Evolutionary conservation across 2,329 filamentous ascomycete species (phyloP), one percentile per base, ranked within the genome.

Genomic region (Fusarium stilboides): DNA sequence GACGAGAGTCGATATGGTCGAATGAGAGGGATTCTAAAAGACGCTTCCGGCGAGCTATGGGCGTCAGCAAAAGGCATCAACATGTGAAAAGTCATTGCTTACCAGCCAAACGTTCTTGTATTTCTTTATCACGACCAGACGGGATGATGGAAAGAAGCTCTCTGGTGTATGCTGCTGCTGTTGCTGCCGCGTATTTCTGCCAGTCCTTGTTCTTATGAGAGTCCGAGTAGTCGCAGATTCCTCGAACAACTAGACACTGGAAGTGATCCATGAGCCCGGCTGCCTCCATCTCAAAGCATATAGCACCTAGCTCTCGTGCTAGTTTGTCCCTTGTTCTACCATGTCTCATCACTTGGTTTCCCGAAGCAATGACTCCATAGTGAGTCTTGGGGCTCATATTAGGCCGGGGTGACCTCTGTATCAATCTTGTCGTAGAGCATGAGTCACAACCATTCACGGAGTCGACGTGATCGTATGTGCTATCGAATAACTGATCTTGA

Each of bases 141-240:
- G n/a, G n/a, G n/a, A 33, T 20, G 36, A 49, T 20, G 45, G 44
- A 36, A 2, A 75, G 43, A 3, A 74, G 43, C 14, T 68, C 70
- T 6, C 46, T 69, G 0, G 69, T 61, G n/a, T 52, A 74, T 8
- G 75, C 77, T 0, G 77, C 78, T 0, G 80, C 78, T 0, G 70
- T 72, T 0, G 68, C 69, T 2, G 80, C 77, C 0, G 80, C 79
- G 58, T 78, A 79, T 0, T 24, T 22, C 17, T 80, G 76, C 80
- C 77, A 81, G 7, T 24, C 12, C 4, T 81, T 76, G 22, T 74
- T 77, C 56, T 81, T 81, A 51, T 81, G 78, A 1, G 72, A 76
- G 54, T 82, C 80, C 4, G 78, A 74, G 40, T 81, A 81, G 52
- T 80, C 76, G 36, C 76, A 81, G 1, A 81, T 77, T 0, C 79